A percentile compares a stretch with the other conserved stretches of the same genome.
Conservation (phyloP, 1,284 basidiomycete species). For the Ceratobasidium sp. region DNA sequence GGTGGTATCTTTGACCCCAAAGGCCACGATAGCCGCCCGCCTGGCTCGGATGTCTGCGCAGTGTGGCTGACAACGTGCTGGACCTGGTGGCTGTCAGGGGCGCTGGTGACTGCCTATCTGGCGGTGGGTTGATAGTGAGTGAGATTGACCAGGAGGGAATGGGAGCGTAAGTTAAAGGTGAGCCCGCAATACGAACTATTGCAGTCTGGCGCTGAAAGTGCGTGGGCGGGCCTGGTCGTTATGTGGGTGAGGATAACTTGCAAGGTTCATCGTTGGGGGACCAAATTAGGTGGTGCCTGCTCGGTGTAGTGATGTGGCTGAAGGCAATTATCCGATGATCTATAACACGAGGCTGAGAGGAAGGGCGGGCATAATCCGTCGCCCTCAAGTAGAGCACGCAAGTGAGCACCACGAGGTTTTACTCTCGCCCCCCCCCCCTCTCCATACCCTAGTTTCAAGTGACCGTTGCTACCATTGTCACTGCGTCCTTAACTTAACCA, state of each 20-base stretch:
- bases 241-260: background rate
- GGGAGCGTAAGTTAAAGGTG: background rate
- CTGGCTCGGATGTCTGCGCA: no score
- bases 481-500: no score
- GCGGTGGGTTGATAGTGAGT: background rate
- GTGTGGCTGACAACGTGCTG: no score
- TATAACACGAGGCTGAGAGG: background rate
- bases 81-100: background rate
- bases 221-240: background rate
- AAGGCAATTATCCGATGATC: conserved; percentile 8
- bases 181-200: no score
- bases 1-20: no score
- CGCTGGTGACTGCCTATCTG: background rate
- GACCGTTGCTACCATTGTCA: no score
- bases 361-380: background rate
- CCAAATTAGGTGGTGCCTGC: background rate
- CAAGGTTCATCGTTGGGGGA: background rate
- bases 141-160: background rate
- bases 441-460: background rate
- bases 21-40: no score
- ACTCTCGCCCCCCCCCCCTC: background rate
- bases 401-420: background rate
- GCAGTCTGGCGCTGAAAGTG: background rate
- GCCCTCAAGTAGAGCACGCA: background rate
- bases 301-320: background rate